Conservation (phyloP, 2,329 filamentous ascomycete genomes). For the Aspergillus fischeri region DNA sequence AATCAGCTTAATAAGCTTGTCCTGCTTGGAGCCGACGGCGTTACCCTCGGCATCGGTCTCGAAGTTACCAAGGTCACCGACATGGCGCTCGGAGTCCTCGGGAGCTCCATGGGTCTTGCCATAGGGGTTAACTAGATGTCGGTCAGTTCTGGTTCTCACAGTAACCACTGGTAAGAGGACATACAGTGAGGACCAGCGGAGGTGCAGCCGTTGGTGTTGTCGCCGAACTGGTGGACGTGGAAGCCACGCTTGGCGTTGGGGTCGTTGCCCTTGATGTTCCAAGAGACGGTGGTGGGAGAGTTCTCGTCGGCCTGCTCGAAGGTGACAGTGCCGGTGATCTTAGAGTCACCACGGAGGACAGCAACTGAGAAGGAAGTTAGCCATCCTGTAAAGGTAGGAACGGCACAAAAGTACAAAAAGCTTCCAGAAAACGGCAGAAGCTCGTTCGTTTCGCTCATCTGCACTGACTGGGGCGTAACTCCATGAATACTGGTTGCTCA, state of each 20-base stretch:
- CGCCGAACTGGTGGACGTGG: conserved; percentile 98
- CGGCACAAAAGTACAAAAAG: conserved; percentile 1
- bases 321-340: conserved; percentile 85
- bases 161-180: conserved; percentile 31
- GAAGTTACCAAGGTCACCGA: conserved; percentile 97
- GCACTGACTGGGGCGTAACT: not conserved
- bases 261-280: conserved; percentile 89
- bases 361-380: conserved; percentile 59
- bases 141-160: conserved; percentile 5
- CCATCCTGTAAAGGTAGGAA: not conserved
- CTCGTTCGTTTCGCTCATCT: not conserved
- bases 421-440: conserved; percentile 4
- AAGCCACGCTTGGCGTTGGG: conserved; percentile 94
- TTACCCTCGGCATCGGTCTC: conserved; percentile 92
- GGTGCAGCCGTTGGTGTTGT: conserved; percentile 99
- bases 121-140: conserved; percentile 79
- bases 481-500: not conserved
- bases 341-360: conserved; percentile 96
- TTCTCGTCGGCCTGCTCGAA: conserved; percentile 89
- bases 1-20: conserved; percentile 90
- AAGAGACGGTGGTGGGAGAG: conserved; percentile 78
- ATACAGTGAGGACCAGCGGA: conserved; percentile 95
- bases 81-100: conserved; percentile 77
- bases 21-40: conserved; percentile 71
- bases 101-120: conserved; percentile 89